Conservation (phyloP, 495 filamentous ascomycete genomes). For the Xylaria cubensis region DNA sequence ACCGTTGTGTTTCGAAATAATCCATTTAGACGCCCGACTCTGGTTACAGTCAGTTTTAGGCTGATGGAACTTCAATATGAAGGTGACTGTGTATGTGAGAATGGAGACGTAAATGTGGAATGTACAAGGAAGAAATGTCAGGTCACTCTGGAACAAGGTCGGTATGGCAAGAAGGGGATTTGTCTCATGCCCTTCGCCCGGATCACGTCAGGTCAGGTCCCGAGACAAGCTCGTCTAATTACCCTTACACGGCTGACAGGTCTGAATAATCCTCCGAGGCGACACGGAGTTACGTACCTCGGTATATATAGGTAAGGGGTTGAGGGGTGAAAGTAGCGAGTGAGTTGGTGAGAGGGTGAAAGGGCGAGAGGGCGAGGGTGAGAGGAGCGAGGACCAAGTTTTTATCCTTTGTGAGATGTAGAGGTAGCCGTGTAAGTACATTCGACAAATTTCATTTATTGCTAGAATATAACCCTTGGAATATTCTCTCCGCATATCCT, state of each 20-base stretch:
- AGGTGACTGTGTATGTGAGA: neutral
- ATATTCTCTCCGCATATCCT: neutral
- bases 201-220: conserved; percentile 31
- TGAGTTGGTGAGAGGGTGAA: conserved; percentile 9
- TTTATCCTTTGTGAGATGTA: neutral
- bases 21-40: neutral
- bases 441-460: neutral
- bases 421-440: neutral
- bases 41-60: neutral
- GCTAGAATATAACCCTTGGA: neutral
- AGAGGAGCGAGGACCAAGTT: neutral
- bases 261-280: conserved; percentile 22
- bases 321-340: conserved; percentile 9
- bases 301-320: neutral
- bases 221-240: conserved; percentile 45
- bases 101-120: neutral
- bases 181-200: conserved; percentile 7
- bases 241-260: conserved; percentile 33
- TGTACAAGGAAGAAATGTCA: neutral
- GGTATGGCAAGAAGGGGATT: conserved; percentile 14
- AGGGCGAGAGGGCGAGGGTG: neutral
- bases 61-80: neutral
- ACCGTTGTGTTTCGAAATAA: neutral
- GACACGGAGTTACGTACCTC: conserved; percentile 11
- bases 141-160: conserved; percentile 18